A percentile compares a stretch with the other conserved stretches of the same genome.
These are phyloP conservation scores for Rostrohypoxylon terebratum DNA, from an alignment of 495 filamentous ascomycete genomes.

Conservation along the genomic window DNA sequence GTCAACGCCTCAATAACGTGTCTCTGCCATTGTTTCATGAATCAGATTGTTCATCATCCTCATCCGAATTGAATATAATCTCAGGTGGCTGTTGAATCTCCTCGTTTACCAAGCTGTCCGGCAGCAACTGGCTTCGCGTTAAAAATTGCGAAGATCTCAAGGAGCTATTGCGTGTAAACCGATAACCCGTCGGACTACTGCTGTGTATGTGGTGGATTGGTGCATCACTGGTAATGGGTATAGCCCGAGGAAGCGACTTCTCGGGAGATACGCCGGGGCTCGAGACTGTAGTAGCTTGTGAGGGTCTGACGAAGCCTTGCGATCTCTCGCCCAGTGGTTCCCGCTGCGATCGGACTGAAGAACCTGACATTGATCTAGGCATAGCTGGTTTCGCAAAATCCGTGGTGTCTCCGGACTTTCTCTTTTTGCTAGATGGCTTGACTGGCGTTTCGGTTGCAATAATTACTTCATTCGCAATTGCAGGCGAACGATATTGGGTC, in stretches of 20 bases:
- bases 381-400: conserved; percentile 36
- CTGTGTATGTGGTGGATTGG: conserved; percentile 1
- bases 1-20: neutral
- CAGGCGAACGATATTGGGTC: conserved; percentile 49
- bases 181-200: conserved; percentile 39
- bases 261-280: conserved; percentile 47
- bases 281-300: conserved; percentile 62
- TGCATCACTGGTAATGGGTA: conserved; percentile 29
- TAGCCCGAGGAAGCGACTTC: conserved; percentile 46
- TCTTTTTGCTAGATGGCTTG: conserved; percentile 19
- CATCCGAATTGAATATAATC: conserved; percentile 59
- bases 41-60: conserved; percentile 60
- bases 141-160: conserved; percentile 57
- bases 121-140: conserved; percentile 63
- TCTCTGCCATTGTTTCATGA: neutral
- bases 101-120: conserved; percentile 65
- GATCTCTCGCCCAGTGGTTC: conserved; percentile 24
- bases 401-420: neutral
- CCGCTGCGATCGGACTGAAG: conserved; percentile 21
- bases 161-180: conserved; percentile 39
- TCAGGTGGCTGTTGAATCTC: conserved; percentile 57
- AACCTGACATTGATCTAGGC: conserved; percentile 16
- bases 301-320: conserved; percentile 47
- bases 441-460: conserved; percentile 49
- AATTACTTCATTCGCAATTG: conserved; percentile 48